Evolutionary conservation across 352 stramenopile genomes (phyloP).

Genomic region (Globisporangium solare): DNA sequence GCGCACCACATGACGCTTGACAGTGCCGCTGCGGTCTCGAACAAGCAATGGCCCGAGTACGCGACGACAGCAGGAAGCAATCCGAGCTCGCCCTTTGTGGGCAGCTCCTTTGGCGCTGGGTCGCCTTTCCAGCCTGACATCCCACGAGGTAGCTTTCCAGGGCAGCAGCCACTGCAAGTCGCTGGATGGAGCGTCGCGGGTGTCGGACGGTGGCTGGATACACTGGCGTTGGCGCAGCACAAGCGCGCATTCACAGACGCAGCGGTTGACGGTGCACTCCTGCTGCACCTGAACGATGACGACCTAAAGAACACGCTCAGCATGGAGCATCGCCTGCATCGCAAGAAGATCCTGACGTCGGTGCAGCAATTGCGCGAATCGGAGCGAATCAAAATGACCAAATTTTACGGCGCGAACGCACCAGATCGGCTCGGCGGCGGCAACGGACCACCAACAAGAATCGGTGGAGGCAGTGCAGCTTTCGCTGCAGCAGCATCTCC

Average conservation of each 20-base stretch:
- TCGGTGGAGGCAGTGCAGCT: neutral
- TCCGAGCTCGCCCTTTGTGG: neutral
- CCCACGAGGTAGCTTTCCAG: conserved; percentile 45
- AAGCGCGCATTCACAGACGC: conserved; percentile 86
- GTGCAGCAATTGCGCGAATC: conserved; percentile 64
- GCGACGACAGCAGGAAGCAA: conserved; percentile 6
- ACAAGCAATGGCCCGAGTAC: conserved; percentile 60
- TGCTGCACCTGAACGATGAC: conserved; percentile 88
- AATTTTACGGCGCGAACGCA: conserved; percentile 29
- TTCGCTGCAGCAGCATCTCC: neutral
- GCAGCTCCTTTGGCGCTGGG: neutral
- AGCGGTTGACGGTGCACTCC: conserved; percentile 84
- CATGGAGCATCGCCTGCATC: conserved; percentile 93
- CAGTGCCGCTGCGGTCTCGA: conserved; percentile 56
- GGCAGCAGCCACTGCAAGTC: conserved; percentile 64
- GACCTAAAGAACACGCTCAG: conserved; percentile 93
- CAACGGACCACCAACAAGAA: neutral
- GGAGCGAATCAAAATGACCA: conserved; percentile 42
- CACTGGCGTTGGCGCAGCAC: conserved; percentile 85
- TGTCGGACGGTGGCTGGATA: conserved; percentile 89
- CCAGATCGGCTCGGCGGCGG: conserved; percentile 11
- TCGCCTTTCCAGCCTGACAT: conserved; percentile 42
- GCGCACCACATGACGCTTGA: conserved; percentile 90
- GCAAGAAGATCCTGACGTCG: conserved; percentile 94
- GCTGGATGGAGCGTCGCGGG: conserved; percentile 85